A percentile compares a stretch with the other conserved stretches of the same genome.
Conservation (phyloP, 805 yeast genomes). For the Hanseniaspora mollemarum region DNA sequence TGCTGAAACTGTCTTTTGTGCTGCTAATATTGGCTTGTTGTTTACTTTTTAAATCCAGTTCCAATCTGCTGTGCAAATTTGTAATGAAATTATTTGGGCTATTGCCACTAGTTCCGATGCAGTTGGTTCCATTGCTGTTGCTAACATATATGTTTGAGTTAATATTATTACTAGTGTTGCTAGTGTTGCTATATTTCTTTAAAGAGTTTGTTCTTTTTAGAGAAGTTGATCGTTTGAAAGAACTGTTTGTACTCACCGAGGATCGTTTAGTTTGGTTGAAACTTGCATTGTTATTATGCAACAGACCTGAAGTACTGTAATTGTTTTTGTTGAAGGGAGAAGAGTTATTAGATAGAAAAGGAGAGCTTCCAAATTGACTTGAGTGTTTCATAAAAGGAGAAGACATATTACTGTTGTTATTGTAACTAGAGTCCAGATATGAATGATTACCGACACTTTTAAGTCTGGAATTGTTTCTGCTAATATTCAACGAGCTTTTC, state of each 20-base stretch:
- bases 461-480: not conserved
- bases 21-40: not conserved
- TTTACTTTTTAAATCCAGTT: not conserved
- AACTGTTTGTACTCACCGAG: not conserved
- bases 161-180: too few relatives aligned
- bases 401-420: not conserved
- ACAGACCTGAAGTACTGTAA: not conserved
- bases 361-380: slow-evolving; percentile 1
- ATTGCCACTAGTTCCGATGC: not conserved
- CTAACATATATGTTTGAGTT: not conserved
- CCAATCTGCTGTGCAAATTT: slow-evolving; percentile 1
- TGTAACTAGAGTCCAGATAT: not conserved
- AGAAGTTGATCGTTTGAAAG: slow-evolving; percentile 7
- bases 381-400: slow-evolving; percentile 6
- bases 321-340: slow-evolving; percentile 5
- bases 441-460: not conserved
- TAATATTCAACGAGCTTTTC: not conserved
- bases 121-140: not conserved
- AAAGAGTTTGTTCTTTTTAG: slow-evolving; percentile 11
- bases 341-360: slow-evolving; percentile 1
- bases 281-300: not conserved
- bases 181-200: slow-evolving; percentile 11
- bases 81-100: not conserved
- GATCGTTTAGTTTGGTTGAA: not conserved
- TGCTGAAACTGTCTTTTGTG: not conserved